Evolutionary conservation across 768 basidiomycete genomes (phyloP), one percentile per base, ranked within the genome.

Genomic region (Collybia nuda): DNA sequence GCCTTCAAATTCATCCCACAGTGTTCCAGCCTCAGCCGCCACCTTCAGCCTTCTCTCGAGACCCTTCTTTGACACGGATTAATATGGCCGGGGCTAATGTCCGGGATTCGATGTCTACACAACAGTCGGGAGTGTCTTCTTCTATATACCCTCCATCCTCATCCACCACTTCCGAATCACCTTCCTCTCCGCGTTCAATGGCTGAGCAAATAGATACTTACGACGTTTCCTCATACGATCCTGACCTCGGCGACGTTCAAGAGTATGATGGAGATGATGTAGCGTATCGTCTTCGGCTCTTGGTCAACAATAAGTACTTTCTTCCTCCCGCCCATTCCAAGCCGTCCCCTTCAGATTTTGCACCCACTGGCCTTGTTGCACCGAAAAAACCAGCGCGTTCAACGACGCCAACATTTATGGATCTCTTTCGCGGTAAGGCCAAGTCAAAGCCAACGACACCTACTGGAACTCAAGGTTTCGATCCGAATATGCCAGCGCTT

Each of bases 231-330:
- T 70, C 77, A 1, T 71, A 77, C 47, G 73, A 75, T 43, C 67
- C 80, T 14, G 81, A 80, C 22, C 72, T 72, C 15, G 76, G 72
- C 29, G 79, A 72, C 41, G 64, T 73, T 22, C 75, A 80, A 55
- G 78, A 74, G 45, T 82, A 77, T 56, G 77, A 82, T 58, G 76
- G 78, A 18, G 90, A 93, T 66, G 91, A 93, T 60, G 90, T 93
- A 36, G 84, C 89, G 17, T 90, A 90, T 69, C 86, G 91, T 19
- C 80, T 93, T 17, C 86, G 84, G 36, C 78, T 93, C 47, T 80
- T 93, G 36, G 86, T 93, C 47, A 88, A 86, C 65, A 93, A 93
- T 67, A 92, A 78, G 61, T 93, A 93, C 64, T 93, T 90, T 62
- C 82, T 93, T 32, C 91, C 91, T 3, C 92, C 91, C 8, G 90